phyloP scores from a whole-genome alignment of 1,284 basidiomycete species.

The Chondrostereum purpureum region DNA sequence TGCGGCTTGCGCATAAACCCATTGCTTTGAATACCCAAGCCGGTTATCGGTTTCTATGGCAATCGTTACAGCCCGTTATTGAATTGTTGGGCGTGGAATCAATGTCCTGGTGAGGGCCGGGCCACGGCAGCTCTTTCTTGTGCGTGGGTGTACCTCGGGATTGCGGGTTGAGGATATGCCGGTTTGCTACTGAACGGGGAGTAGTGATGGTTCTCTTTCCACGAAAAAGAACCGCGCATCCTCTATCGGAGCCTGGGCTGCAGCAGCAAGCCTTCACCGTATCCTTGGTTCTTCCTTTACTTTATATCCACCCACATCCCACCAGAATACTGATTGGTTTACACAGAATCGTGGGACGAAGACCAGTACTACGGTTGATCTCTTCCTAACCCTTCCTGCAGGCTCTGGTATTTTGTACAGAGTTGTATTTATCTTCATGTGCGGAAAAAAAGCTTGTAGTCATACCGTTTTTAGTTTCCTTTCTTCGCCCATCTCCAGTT shows the following conservation, averaged over 20 bases:
- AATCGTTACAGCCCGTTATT: not conserved
- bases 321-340: not conserved
- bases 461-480: too few species aligned
- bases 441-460: not conserved
- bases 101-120: not conserved
- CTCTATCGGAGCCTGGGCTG: not conserved
- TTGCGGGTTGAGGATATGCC: not conserved
- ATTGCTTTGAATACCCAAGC: not conserved
- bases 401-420: not conserved
- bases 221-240: not conserved
- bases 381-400: not conserved
- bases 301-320: slow-evolving; percentile 3
- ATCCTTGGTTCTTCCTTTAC: not conserved
- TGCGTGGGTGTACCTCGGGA: not conserved
- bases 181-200: not conserved
- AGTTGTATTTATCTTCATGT: not conserved
- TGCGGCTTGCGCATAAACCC: not conserved
- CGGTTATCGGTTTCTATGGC: not conserved
- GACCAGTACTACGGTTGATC: slow-evolving; percentile 22
- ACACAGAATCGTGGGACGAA: slow-evolving; percentile 32
- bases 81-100: too few species aligned
- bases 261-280: not conserved
- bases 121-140: not conserved
- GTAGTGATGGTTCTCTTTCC: not conserved
- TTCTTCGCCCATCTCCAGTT: too few species aligned